A percentile compares a stretch with the other conserved stretches of the same genome.
phyloP scores from a whole-genome alignment of 1,139 yeast genomes.

The Sugiyamaella novakii region DNA sequence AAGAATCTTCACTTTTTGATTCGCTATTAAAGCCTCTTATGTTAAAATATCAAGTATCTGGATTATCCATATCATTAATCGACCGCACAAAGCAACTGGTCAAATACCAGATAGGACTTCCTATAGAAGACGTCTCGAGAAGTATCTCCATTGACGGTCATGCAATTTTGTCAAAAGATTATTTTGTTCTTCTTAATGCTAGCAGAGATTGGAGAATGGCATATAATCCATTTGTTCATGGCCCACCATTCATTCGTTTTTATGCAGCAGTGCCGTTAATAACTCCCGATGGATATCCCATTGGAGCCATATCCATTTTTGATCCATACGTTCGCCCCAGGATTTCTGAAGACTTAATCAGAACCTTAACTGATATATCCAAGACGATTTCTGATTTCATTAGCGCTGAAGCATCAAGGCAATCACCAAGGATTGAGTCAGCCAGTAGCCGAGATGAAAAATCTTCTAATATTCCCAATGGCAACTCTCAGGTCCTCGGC shows the following conservation, averaged over 20 bases:
- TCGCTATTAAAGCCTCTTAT: slow-evolving; percentile 41
- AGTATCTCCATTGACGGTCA: slow-evolving; percentile 66
- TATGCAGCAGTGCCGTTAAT: slow-evolving; percentile 65
- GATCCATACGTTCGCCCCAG: slow-evolving; percentile 51
- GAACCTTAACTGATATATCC: slow-evolving; percentile 46
- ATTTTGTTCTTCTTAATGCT: slow-evolving; percentile 60
- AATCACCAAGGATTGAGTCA: slow-evolving; percentile 28
- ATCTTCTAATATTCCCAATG: not conserved
- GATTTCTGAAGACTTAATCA: slow-evolving; percentile 45
- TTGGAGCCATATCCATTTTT: slow-evolving; percentile 65
- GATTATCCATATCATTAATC: slow-evolving; percentile 62
- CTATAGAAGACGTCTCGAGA: slow-evolving; percentile 49
- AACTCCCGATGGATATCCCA: slow-evolving; percentile 45
- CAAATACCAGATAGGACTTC: slow-evolving; percentile 50
- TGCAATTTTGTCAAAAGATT: slow-evolving; percentile 58
- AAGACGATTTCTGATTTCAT: slow-evolving; percentile 50
- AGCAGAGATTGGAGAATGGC: slow-evolving; percentile 67
- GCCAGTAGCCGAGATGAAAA: slow-evolving; percentile 14
- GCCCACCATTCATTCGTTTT: slow-evolving; percentile 59
- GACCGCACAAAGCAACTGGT: slow-evolving; percentile 52
- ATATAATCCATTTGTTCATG: slow-evolving; percentile 62
- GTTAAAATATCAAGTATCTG: slow-evolving; percentile 46
- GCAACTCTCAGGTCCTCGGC: not conserved
- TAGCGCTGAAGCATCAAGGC: slow-evolving; percentile 33
- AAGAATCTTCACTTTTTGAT: slow-evolving; percentile 47